A percentile compares a stretch with the other conserved stretches of the same genome.
Evolutionary conservation across 75 land plant genomes (phyloP).

Genomic region (Larix kaempferi): DNA sequence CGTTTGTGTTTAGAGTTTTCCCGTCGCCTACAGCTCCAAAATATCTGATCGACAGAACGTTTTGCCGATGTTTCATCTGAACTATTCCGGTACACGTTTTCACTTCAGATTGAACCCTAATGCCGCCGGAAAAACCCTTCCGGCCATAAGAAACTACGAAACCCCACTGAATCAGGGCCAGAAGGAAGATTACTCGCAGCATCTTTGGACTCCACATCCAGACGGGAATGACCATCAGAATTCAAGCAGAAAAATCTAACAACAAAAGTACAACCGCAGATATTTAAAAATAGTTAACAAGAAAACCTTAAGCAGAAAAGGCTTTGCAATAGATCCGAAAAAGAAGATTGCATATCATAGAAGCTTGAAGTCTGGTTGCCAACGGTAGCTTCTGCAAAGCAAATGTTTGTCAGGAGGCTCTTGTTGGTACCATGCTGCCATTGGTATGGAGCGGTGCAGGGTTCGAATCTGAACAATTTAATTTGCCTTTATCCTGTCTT

Average conservation of each 20-base stretch:
- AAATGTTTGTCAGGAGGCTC: too few relatives aligned
- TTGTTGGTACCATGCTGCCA: too few relatives aligned
- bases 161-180: not conserved
- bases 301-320: too few relatives aligned
- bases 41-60: conserved; percentile 45
- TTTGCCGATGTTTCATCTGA: conserved; percentile 28
- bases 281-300: too few relatives aligned
- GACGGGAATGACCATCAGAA: not conserved
- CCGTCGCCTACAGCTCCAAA: conserved; percentile 85
- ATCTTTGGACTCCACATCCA: not conserved
- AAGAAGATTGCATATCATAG: too few relatives aligned
- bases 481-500: too few relatives aligned
- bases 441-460: too few relatives aligned
- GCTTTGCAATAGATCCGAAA: too few relatives aligned
- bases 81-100: conserved; percentile 53
- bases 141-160: not conserved
- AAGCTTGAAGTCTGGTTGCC: too few relatives aligned
- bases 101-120: not conserved
- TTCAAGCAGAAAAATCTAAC: not conserved
- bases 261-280: not conserved
- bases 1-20: conserved; percentile 53
- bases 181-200: not conserved
- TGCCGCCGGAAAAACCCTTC: not conserved
- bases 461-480: too few relatives aligned
- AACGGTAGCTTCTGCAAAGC: too few relatives aligned